Conservation (phyloP, 192 early-diverging fungal genomes). For the Coemansia sp. region DNA sequence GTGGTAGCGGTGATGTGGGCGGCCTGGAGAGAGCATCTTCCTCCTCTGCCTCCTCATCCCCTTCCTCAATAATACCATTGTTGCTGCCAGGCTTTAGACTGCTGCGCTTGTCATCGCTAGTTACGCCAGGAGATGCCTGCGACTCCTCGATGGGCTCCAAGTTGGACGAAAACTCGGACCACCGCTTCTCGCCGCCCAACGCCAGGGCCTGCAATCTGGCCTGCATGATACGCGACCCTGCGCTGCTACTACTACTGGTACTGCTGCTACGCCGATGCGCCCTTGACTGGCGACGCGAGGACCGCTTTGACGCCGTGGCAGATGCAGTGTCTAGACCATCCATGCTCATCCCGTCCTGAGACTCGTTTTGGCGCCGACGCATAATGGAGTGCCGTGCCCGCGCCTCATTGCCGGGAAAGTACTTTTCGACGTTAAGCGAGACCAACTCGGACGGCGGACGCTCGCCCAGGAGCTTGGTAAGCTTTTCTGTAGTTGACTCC, state of each 20-base stretch:
- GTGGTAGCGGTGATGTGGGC: slow-evolving; percentile 4
- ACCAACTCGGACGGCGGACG: slow-evolving; percentile 94
- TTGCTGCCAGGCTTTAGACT: neutral
- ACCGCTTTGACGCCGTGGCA: slow-evolving; percentile 6
- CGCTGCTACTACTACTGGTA: slow-evolving; percentile 21
- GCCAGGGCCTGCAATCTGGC: slow-evolving; percentile 30
- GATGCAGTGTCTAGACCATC: slow-evolving; percentile 14
- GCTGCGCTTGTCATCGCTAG: neutral
- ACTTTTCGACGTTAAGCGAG: slow-evolving; percentile 86
- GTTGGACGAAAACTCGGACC: slow-evolving; percentile 35
- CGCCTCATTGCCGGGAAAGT: slow-evolving; percentile 80
- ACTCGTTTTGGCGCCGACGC: slow-evolving; percentile 40
- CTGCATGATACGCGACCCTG: slow-evolving; percentile 33
- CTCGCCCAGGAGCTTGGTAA: slow-evolving; percentile 88
- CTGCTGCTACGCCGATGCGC: slow-evolving; percentile 36
- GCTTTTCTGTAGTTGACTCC: slow-evolving; percentile 58
- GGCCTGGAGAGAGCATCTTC: neutral
- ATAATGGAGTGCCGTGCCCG: slow-evolving; percentile 58
- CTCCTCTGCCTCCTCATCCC: neutral
- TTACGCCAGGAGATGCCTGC: slow-evolving; percentile 20
- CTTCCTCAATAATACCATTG: neutral
- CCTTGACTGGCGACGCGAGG: slow-evolving; percentile 35
- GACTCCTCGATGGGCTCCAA: slow-evolving; percentile 50
- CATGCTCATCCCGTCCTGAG: slow-evolving; percentile 22
- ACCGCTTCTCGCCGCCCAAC: slow-evolving; percentile 27